These are phyloP conservation scores for Erigeron canadensis DNA, from an alignment of 129 eudicot species.

Conservation along the genomic window DNA sequence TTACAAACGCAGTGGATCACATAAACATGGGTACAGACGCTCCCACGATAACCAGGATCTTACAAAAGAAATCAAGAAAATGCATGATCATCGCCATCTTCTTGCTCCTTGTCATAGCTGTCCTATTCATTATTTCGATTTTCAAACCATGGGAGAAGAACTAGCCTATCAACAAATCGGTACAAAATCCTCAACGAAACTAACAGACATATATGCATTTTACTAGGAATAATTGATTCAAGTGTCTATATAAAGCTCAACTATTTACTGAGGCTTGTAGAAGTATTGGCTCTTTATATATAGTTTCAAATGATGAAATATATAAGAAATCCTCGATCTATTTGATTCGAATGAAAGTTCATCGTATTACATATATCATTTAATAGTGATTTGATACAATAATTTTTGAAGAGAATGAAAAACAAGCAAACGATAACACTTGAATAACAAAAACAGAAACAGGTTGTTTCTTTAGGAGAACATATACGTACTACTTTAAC, in stretches of 20 bases:
- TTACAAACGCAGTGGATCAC: conserved; percentile 81
- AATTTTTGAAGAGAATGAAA: not conserved
- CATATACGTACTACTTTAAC: conserved; percentile 6
- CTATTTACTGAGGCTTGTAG: not conserved
- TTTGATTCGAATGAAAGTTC: not conserved
- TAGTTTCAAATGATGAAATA: not conserved
- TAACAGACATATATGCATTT: not conserved
- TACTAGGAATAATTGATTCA: conserved; percentile 2
- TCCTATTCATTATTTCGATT: conserved; percentile 62
- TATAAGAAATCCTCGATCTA: not conserved
- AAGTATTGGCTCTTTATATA: not conserved
- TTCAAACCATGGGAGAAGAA: conserved; percentile 78
- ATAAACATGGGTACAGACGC: conserved; percentile 74
- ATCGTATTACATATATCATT: not conserved
- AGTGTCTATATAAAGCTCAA: conserved; percentile 14
- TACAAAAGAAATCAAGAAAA: conserved; percentile 86
- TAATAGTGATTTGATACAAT: conserved; percentile 1
- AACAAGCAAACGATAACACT: not conserved
- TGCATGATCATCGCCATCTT: conserved; percentile 72
- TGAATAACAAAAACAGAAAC: not conserved
- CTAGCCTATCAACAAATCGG: not conserved
- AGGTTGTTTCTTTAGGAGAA: not conserved
- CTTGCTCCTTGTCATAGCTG: conserved; percentile 58
- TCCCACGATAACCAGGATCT: conserved; percentile 66
- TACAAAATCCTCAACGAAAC: not conserved